Conservation (phyloP, 2,329 filamentous ascomycete species). For the Phialophora expanda region DNA sequence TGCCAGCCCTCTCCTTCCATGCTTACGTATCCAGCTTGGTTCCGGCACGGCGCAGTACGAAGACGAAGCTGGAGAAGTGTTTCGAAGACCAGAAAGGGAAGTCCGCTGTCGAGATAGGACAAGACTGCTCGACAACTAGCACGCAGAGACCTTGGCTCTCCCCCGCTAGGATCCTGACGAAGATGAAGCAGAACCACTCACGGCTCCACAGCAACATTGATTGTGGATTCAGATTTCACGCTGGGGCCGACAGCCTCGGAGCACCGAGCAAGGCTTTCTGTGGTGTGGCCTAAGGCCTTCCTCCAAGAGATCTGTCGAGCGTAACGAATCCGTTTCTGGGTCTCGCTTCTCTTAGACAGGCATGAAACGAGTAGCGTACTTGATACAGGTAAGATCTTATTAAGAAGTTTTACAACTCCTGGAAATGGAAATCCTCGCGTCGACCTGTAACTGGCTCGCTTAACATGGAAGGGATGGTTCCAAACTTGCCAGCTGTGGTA, state of each 20-base stretch:
- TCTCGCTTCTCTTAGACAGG: not conserved
- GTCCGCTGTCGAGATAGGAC: slow-evolving; percentile 6
- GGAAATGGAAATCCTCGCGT: slow-evolving; percentile 8
- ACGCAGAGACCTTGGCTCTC: not conserved
- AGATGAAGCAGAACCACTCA: not conserved
- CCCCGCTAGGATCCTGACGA: not conserved
- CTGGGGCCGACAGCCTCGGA: slow-evolving; percentile 11
- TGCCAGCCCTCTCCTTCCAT: not conserved
- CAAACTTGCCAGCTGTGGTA: not conserved
- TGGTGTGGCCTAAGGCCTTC: not conserved
- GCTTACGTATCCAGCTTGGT: slow-evolving; percentile 9
- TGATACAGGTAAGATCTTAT: slow-evolving; percentile 13
- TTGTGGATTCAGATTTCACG: slow-evolving; percentile 3
- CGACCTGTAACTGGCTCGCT: slow-evolving; percentile 7
- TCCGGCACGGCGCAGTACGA: slow-evolving; percentile 13
- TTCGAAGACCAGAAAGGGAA: slow-evolving; percentile 1
- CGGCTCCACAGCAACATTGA: not conserved
- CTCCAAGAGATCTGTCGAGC: not conserved
- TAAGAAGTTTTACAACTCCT: slow-evolving; percentile 11
- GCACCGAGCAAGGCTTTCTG: not conserved
- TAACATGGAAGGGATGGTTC: not conserved
- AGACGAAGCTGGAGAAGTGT: not conserved
- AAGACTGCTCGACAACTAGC: not conserved
- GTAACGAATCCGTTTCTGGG: not conserved
- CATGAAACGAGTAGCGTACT: not conserved